These are phyloP conservation scores for Phaeolepiota aurea DNA, from an alignment of 768 basidiomycete genomes.

Conservation along the genomic window DNA sequence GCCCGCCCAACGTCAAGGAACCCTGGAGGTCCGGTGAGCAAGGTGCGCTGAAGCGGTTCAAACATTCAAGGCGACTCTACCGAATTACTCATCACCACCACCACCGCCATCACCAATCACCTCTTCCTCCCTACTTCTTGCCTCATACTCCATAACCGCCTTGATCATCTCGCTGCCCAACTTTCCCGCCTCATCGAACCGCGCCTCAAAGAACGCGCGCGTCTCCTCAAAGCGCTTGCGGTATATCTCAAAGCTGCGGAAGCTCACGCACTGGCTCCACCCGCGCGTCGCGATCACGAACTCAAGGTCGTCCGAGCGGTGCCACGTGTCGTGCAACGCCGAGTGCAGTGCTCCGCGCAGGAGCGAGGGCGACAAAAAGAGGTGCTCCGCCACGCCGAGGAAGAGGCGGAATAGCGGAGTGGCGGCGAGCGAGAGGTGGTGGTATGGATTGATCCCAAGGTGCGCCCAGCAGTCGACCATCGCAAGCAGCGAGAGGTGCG, in stretches of 20 bases:
- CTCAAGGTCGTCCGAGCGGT: conserved; percentile 86
- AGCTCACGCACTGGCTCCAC: conserved; percentile 93
- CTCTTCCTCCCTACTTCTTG: conserved; percentile 23
- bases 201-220: conserved; percentile 70
- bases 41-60: no score
- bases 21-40: no score
- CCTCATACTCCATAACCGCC: conserved; percentile 64
- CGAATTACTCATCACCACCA: no score
- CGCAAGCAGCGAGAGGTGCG: conserved; percentile 87
- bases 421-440: conserved; percentile 86
- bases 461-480: conserved; percentile 99
- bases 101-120: no score
- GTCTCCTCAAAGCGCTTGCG: conserved; percentile 73
- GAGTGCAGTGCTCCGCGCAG: conserved; percentile 68
- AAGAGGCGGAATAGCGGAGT: conserved; percentile 95
- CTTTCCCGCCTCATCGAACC: conserved; percentile 81
- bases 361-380: conserved; percentile 66
- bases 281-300: conserved; percentile 90
- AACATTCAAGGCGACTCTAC: no score
- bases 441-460: conserved; percentile 80
- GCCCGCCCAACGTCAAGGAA: no score
- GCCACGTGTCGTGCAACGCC: conserved; percentile 66
- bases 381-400: conserved; percentile 94
- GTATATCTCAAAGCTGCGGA: conserved; percentile 90
- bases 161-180: conserved; percentile 87